Percentiles rank a stretch among this genome's conserved stretches.
Evolutionary conservation across 2,329 filamentous ascomycete species (phyloP).

Genomic region (Colletotrichum tamarilloi): DNA sequence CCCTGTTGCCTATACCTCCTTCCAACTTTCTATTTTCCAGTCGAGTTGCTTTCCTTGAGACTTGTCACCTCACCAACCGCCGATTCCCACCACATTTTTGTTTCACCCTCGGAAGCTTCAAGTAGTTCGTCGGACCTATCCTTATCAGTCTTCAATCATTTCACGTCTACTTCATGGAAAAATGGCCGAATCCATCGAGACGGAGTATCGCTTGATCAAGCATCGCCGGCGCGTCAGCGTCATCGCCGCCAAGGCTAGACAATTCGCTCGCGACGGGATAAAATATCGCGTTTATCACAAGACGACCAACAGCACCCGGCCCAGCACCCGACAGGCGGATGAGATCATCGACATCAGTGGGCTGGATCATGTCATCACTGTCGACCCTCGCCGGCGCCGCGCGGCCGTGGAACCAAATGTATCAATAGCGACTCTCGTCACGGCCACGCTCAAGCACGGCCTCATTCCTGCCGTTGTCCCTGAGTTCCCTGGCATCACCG

Average conservation of each 20-base stretch:
- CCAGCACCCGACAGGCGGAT: conserved; percentile 53
- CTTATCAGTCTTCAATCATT: background rate
- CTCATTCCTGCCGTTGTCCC: conserved; percentile 75
- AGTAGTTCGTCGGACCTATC: background rate
- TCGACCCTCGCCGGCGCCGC: conserved; percentile 64
- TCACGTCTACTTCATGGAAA: background rate
- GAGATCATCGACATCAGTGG: conserved; percentile 74
- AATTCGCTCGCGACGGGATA: conserved; percentile 54
- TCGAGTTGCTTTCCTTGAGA: background rate
- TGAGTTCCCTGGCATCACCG: conserved; percentile 78
- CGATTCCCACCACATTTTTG: background rate
- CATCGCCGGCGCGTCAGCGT: conserved; percentile 47
- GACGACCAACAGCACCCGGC: conserved; percentile 79
- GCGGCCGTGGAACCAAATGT: conserved; percentile 77
- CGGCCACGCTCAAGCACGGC: conserved; percentile 63
- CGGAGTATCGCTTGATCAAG: background rate
- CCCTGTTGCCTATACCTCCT: background rate
- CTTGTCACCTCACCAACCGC: background rate
- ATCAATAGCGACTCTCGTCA: conserved; percentile 72
- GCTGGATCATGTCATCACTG: conserved; percentile 70
- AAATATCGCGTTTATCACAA: conserved; percentile 81
- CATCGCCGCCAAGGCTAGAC: conserved; percentile 54
- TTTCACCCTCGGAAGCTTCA: background rate
- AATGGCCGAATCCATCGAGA: background rate
- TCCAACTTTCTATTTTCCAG: background rate